Percentiles rank a stretch among this genome's conserved stretches.
Evolutionary conservation across 1,284 basidiomycete species (phyloP).

Genomic region (Tilletiaria anomala): DNA sequence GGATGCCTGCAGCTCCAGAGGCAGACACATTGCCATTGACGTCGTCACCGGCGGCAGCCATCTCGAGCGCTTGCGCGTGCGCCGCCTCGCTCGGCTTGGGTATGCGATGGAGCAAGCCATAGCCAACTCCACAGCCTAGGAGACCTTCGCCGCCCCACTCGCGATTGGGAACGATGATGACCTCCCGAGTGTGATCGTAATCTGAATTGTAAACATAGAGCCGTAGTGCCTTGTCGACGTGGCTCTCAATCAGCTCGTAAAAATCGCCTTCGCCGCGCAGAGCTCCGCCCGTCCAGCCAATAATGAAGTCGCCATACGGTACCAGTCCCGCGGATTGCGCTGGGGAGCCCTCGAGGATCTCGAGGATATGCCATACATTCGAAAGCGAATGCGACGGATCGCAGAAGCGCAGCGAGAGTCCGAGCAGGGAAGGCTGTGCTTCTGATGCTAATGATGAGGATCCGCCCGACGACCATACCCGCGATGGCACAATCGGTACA

Average conservation of each 20-base stretch:
- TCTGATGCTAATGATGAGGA: conserved; percentile 9
- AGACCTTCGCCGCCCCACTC: conserved; percentile 36
- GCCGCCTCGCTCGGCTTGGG: conserved; percentile 5
- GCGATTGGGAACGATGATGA: conserved; percentile 27
- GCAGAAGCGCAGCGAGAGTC: conserved; percentile 79
- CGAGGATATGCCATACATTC: conserved; percentile 81
- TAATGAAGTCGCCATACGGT: conserved; percentile 74
- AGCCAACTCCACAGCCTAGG: conserved; percentile 34
- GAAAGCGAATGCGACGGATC: conserved; percentile 24
- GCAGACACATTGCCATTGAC: background rate
- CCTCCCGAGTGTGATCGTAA: conserved; percentile 52
- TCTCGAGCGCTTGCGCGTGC: background rate
- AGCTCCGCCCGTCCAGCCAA: conserved; percentile 86
- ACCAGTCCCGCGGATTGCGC: conserved; percentile 66
- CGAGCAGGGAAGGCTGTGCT: conserved; percentile 57
- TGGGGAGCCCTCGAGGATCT: conserved; percentile 87
- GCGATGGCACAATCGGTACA: conserved; percentile 67
- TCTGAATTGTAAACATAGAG: conserved; percentile 95
- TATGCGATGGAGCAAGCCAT: conserved; percentile 24
- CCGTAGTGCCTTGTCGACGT: conserved; percentile 77
- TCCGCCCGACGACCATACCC: conserved; percentile 51
- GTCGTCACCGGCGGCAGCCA: background rate
- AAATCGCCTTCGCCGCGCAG: conserved; percentile 77
- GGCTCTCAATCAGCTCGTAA: conserved; percentile 86
- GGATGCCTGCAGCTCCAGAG: background rate